Percentiles rank a stretch among this genome's conserved stretches.
These are phyloP conservation scores for Macadamia integrifolia DNA, from an alignment of 164 flowering plant species.

Conservation along the genomic window DNA sequence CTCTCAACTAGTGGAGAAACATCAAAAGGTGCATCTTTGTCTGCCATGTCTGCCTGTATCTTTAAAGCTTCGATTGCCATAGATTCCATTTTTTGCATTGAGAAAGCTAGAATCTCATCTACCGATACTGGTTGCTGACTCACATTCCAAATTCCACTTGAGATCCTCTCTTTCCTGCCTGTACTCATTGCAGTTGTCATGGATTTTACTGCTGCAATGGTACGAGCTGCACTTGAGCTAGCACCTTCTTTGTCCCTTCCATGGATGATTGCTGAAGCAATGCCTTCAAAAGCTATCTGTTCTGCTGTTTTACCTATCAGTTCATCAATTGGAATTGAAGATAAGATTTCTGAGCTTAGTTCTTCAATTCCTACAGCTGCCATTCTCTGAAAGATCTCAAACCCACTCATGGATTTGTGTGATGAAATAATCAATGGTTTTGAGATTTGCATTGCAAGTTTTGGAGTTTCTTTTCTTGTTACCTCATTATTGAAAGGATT, in stretches of 20 bases:
- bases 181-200: constrained; percentile 60
- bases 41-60: constrained; percentile 79
- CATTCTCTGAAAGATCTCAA: constrained; percentile 68
- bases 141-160: constrained; percentile 80
- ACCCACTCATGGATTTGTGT: constrained; percentile 38
- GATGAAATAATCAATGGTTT: constrained; percentile 52
- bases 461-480: constrained; percentile 64
- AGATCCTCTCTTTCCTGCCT: constrained; percentile 72
- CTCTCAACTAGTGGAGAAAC: constrained; percentile 44
- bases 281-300: constrained; percentile 92
- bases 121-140: constrained; percentile 45
- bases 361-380: constrained; percentile 61
- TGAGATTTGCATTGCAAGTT: constrained; percentile 87
- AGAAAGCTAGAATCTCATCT: constrained; percentile 73
- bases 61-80: constrained; percentile 71
- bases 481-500: constrained; percentile 57
- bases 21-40: constrained; percentile 83
- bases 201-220: constrained; percentile 57
- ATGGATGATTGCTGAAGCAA: constrained; percentile 83
- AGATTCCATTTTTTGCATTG: constrained; percentile 78
- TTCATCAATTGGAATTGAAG: constrained; percentile 69
- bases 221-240: constrained; percentile 80
- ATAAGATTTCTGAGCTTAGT: constrained; percentile 42
- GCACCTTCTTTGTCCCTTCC: constrained; percentile 82
- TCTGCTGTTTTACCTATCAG: constrained; percentile 80